A percentile compares a stretch with the other conserved stretches of the same genome.
These are phyloP conservation scores for Prunus mongolica DNA, from an alignment of 306 rosid genomes.

Conservation along the genomic window DNA sequence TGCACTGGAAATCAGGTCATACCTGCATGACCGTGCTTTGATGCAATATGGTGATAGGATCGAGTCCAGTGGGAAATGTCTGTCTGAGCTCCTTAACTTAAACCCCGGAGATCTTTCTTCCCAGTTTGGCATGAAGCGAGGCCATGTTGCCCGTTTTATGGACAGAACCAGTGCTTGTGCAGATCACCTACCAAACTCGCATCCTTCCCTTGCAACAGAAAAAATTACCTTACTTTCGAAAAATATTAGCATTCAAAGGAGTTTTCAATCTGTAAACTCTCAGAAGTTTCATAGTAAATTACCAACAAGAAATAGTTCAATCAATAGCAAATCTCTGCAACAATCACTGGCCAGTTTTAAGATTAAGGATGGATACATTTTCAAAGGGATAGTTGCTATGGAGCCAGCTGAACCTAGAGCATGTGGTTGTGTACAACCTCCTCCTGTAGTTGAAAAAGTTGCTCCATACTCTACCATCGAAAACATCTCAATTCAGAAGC, in stretches of 20 bases:
- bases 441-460: conserved; percentile 52
- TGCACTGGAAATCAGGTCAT: conserved; percentile 71
- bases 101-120: conserved; percentile 40
- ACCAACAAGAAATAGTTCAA: conserved; percentile 21
- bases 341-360: conserved; percentile 45
- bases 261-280: conserved; percentile 29
- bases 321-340: conserved; percentile 40
- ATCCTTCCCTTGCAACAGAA: conserved; percentile 29
- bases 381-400: conserved; percentile 75
- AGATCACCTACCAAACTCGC: conserved; percentile 28
- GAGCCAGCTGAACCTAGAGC: conserved; percentile 65
- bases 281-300: conserved; percentile 26
- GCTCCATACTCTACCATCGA: conserved; percentile 62
- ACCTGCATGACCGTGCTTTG: conserved; percentile 75
- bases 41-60: conserved; percentile 78
- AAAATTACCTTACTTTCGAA: conserved; percentile 24
- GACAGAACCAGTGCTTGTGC: conserved; percentile 39
- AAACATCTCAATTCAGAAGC: conserved; percentile 65
- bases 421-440: conserved; percentile 74
- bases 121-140: conserved; percentile 74
- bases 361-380: conserved; percentile 66
- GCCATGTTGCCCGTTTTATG: conserved; percentile 76
- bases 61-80: conserved; percentile 45
- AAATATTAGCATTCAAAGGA: conserved; percentile 38
- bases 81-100: conserved; percentile 52